Evolutionary conservation across 202 grass and related monocot species (phyloP).

Genomic region (Carex sylvatica): DNA sequence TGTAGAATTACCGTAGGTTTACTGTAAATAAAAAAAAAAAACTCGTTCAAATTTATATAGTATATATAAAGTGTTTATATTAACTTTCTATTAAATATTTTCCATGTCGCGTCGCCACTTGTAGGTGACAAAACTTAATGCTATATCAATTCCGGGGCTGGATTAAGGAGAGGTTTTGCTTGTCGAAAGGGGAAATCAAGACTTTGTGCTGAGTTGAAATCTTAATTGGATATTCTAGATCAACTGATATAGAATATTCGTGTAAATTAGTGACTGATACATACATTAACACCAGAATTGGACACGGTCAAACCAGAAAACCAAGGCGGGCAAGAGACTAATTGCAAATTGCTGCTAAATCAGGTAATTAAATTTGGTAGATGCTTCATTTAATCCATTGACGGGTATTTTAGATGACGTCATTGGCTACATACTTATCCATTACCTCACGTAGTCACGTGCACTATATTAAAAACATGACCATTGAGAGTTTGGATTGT

Average conservation of each 20-base stretch:
- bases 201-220: neutral
- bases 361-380: neutral
- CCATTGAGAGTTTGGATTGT: neutral
- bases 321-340: neutral
- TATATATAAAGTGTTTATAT: neutral
- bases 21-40: neutral
- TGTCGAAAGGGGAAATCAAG: neutral
- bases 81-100: neutral
- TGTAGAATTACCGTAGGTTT: neutral
- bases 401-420: neutral
- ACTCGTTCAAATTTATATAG: neutral
- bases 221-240: neutral
- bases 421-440: slow-evolving; percentile 21
- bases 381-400: neutral
- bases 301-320: neutral
- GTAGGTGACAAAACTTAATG: neutral
- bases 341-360: neutral
- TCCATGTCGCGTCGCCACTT: neutral
- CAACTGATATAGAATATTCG: neutral
- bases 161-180: neutral
- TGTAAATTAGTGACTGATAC: neutral
- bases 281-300: neutral
- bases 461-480: neutral
- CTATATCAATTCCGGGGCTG: neutral
- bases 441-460: slow-evolving; percentile 13